Evolutionary conservation across 169 alveolate species (phyloP).

Genomic region (Perkinsus marinus): DNA sequence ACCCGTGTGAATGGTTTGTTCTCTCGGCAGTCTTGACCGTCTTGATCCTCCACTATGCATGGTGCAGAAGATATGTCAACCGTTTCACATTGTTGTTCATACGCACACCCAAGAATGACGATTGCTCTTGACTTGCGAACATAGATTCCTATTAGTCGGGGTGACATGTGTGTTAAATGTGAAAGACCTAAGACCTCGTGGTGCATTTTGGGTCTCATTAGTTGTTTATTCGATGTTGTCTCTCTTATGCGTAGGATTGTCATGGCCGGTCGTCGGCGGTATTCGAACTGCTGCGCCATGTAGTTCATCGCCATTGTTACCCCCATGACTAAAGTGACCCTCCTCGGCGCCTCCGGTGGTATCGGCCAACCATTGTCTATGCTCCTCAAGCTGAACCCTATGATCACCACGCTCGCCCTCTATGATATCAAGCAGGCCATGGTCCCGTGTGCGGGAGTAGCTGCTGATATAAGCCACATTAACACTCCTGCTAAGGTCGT

Average conservation of each 20-base stretch:
- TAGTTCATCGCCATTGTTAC: neutral
- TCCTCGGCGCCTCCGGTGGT: constrained; percentile 6
- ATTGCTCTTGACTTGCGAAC: too few species aligned
- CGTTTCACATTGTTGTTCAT: too few species aligned
- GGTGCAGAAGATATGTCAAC: too few species aligned
- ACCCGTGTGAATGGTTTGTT: too few species aligned
- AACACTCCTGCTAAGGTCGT: neutral
- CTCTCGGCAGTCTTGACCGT: too few species aligned
- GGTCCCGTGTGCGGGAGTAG: constrained; percentile 1
- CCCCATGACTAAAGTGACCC: neutral
- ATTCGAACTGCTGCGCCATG: neutral
- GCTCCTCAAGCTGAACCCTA: constrained; percentile 4
- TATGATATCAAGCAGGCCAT: neutral
- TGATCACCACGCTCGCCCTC: neutral
- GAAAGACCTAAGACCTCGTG: too few species aligned
- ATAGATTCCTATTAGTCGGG: too few species aligned
- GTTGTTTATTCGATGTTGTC: too few species aligned
- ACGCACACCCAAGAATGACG: too few species aligned
- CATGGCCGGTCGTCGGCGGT: neutral
- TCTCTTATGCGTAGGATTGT: neutral
- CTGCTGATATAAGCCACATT: neutral
- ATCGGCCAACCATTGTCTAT: neutral
- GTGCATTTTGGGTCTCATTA: too few species aligned
- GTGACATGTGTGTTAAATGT: too few species aligned
- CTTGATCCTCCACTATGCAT: too few species aligned